Percentiles rank a stretch among this genome's conserved stretches.
Conservation (phyloP, 371 early-diverging fungal species). For the Mortierella sp. region DNA sequence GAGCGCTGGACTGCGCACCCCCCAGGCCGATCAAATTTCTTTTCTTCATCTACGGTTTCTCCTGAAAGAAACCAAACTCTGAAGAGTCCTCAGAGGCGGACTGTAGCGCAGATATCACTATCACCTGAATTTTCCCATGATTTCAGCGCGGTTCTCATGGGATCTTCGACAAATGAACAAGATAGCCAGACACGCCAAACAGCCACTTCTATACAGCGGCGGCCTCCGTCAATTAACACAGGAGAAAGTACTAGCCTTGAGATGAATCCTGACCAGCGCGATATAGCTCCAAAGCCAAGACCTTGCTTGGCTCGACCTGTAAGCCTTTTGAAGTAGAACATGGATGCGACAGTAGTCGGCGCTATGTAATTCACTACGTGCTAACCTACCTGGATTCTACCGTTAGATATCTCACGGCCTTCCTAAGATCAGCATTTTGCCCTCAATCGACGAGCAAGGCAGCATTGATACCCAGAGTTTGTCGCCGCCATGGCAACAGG, state of each 20-base stretch:
- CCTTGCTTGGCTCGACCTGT: background rate
- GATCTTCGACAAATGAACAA: background rate
- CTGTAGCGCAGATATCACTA: background rate
- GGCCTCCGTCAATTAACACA: background rate
- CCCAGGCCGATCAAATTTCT: background rate
- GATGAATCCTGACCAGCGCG: background rate
- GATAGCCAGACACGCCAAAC: background rate
- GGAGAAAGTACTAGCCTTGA: background rate
- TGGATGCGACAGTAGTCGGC: too few species aligned
- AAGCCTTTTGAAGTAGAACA: background rate
- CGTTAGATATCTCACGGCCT: background rate
- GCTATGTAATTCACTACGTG: too few species aligned
- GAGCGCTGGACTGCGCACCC: background rate
- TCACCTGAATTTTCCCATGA: background rate
- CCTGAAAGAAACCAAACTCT: background rate
- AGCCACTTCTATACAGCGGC: background rate
- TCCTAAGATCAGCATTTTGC: background rate
- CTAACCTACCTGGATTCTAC: background rate
- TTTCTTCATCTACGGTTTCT: background rate
- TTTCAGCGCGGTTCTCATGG: background rate
- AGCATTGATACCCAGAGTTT: background rate
- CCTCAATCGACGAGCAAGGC: conserved; percentile 4
- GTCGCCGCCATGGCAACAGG: background rate
- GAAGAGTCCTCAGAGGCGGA: background rate
- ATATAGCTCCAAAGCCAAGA: background rate